phyloP scores from a whole-genome alignment of 179 eudicot species.

The Beta macrorhiza region DNA sequence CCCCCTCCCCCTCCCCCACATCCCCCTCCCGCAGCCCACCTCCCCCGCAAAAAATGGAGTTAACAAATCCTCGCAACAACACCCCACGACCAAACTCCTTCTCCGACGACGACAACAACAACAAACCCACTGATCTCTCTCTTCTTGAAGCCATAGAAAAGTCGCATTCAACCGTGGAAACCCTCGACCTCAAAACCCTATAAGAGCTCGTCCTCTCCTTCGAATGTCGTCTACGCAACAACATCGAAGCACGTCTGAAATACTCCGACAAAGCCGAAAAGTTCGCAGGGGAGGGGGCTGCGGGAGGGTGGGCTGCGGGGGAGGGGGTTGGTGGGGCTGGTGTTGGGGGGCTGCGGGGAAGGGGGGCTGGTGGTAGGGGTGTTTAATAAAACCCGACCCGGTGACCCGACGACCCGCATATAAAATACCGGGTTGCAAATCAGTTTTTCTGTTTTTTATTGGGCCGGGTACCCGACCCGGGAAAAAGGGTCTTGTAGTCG shows the following conservation, averaged over 20 bases:
- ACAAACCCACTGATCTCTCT: slow-evolving; percentile 52
- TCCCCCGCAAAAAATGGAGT: slow-evolving; percentile 16
- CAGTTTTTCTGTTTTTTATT: too few relatives aligned
- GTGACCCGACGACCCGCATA: too few relatives aligned
- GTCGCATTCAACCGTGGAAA: slow-evolving; percentile 56
- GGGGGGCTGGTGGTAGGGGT: too few relatives aligned
- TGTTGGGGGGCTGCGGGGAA: too few relatives aligned
- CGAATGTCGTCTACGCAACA: slow-evolving; percentile 91
- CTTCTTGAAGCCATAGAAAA: slow-evolving; percentile 87
- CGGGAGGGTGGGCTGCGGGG: too few relatives aligned
- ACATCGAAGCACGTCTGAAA: slow-evolving; percentile 87
- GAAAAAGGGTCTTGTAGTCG: too few relatives aligned
- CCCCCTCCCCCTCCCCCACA: too few relatives aligned
- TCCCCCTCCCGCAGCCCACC: too few relatives aligned
- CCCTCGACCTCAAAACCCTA: slow-evolving; percentile 79
- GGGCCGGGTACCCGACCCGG: too few relatives aligned
- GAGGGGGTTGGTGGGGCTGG: too few relatives aligned
- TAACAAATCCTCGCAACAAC: slow-evolving; percentile 22
- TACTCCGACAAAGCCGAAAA: slow-evolving; percentile 81
- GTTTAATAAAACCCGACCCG: too few relatives aligned
- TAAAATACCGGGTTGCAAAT: too few relatives aligned
- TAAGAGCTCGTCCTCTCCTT: slow-evolving; percentile 76
- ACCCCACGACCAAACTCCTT: slow-evolving; percentile 20
- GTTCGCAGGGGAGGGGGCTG: slow-evolving; percentile 42
- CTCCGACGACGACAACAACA: slow-evolving; percentile 10